Evolutionary conservation across 441 rosid genomes (phyloP), one percentile per base, ranked within the genome.

Genomic region (Rhodomyrtus psidioides): DNA sequence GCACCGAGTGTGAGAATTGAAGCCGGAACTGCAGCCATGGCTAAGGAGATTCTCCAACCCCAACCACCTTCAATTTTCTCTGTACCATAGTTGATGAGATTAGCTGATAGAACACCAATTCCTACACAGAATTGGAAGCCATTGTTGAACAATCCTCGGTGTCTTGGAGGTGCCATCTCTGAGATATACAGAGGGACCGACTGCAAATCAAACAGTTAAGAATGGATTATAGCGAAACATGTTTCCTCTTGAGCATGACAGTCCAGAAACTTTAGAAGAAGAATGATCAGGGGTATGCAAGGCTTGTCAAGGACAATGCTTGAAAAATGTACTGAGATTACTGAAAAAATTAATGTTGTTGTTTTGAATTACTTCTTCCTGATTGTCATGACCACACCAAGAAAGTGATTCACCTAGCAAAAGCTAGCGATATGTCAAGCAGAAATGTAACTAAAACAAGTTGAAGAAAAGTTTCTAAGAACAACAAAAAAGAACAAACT

Each of bases 1-100:
- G 94, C 88, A 15, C 95, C 93, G 14, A 92, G 26, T 39, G 92
- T 90, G 83, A 94, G 90, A 58, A 92, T 83, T 57, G 89, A 70
- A 53, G 94, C 96, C 0, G 95, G 96, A 21, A 90, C 86, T 23
- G 93, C 93, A 7, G 94, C 95, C 87, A 93, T 86, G 81, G 92
- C 93, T 51, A 93, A 84, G 39, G 96, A 94, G 87, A 93, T 84
- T 87, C 95, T 91, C 96, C 96, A 94, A 9, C 96, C 95, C 86
- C 89, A 91, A 34, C 92, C 92, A 0, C 84, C 90, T 89, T 88
- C 27, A 53, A 93, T 90, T 90, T 92, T 90, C 83, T 91, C 89
- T 1, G 93, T 85, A 57, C 91, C 93, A 46, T 88, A 93, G 70
- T 91, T 89, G 53, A 91, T 90, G 17, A 92, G 51, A 85, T 90